Conservation (phyloP, 148 eudicot genomes). For the Polygonum maritimum region DNA sequence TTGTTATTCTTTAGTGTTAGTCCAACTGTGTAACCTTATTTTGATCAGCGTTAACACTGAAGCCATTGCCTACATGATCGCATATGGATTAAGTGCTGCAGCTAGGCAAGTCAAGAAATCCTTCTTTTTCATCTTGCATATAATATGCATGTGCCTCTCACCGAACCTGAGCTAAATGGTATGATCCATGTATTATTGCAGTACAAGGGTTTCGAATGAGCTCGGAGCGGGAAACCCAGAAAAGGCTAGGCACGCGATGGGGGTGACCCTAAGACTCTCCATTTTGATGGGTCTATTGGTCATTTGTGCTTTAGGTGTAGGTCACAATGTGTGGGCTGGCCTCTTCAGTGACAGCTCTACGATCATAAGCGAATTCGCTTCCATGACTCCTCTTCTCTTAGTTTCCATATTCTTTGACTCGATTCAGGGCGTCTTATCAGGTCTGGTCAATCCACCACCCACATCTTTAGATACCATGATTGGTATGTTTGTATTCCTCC, state of each 20-base stretch:
- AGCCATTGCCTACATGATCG: slow-evolving; percentile 58
- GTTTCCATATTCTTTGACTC: slow-evolving; percentile 54
- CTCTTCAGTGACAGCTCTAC: slow-evolving; percentile 44
- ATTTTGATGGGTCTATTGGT: slow-evolving; percentile 37
- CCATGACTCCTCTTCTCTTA: slow-evolving; percentile 51
- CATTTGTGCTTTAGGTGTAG: slow-evolving; percentile 39
- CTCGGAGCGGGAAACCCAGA: slow-evolving; percentile 62
- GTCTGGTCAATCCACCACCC: slow-evolving; percentile 26
- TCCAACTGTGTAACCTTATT: not conserved
- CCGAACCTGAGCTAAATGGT: not conserved
- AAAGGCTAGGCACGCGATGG: slow-evolving; percentile 65
- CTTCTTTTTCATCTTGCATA: not conserved
- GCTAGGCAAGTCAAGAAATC: slow-evolving; percentile 45
- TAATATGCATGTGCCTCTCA: not conserved
- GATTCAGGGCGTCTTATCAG: slow-evolving; percentile 82
- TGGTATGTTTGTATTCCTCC: not conserved
- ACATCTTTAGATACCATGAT: not conserved
- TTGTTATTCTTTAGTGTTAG: too few species aligned
- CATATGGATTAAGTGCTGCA: slow-evolving; percentile 75
- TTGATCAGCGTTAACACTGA: slow-evolving; percentile 68
- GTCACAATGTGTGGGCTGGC: slow-evolving; percentile 64
- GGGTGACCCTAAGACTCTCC: slow-evolving; percentile 56
- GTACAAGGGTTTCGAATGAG: slow-evolving; percentile 93
- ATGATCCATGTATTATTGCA: slow-evolving; percentile 12
- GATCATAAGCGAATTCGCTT: slow-evolving; percentile 42